phyloP scores from a whole-genome alignment of 2,329 filamentous ascomycete species.

The Monosporascus sp. region DNA sequence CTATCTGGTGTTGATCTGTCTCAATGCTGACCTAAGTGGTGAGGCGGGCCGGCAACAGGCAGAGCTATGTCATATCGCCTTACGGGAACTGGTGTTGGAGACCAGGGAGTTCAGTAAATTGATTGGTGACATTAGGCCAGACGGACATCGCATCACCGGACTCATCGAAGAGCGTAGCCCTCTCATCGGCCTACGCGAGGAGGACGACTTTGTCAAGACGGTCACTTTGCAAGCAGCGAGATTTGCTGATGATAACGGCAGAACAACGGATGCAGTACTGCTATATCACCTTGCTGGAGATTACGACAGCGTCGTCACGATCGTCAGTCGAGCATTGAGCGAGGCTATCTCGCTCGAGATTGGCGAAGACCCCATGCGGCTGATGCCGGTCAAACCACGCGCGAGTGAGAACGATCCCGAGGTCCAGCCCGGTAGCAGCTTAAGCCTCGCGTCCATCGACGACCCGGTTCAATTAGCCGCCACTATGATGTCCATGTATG shows the following conservation, averaged over 20 bases:
- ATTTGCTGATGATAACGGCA: constrained; percentile 89
- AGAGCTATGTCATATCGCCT: constrained; percentile 81
- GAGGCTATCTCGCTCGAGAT: constrained; percentile 84
- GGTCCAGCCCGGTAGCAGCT: constrained; percentile 45
- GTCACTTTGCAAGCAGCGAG: constrained; percentile 90
- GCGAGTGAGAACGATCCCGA: constrained; percentile 35
- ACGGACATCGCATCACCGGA: constrained; percentile 80
- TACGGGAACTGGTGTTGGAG: constrained; percentile 93
- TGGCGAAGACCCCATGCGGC: constrained; percentile 70
- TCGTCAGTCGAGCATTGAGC: constrained; percentile 84
- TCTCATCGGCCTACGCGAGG: constrained; percentile 73
- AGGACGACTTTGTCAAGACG: constrained; percentile 81
- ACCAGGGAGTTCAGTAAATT: constrained; percentile 92
- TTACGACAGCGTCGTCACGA: constrained; percentile 87
- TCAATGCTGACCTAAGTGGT: constrained; percentile 78
- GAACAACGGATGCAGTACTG: constrained; percentile 88
- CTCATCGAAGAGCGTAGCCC: constrained; percentile 80
- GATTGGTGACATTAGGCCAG: constrained; percentile 82
- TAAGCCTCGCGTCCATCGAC: constrained; percentile 56
- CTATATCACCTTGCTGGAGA: constrained; percentile 93
- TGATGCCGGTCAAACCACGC: constrained; percentile 76
- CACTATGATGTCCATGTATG: constrained; percentile 61
- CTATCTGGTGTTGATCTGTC: constrained; percentile 84
- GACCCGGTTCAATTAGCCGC: constrained; percentile 55
- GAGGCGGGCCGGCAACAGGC: constrained; percentile 71